Percentiles rank a stretch among this genome's conserved stretches.
Evolutionary conservation across 2,329 filamentous ascomycete genomes (phyloP).

Genomic region (Penicillium frequentans): DNA sequence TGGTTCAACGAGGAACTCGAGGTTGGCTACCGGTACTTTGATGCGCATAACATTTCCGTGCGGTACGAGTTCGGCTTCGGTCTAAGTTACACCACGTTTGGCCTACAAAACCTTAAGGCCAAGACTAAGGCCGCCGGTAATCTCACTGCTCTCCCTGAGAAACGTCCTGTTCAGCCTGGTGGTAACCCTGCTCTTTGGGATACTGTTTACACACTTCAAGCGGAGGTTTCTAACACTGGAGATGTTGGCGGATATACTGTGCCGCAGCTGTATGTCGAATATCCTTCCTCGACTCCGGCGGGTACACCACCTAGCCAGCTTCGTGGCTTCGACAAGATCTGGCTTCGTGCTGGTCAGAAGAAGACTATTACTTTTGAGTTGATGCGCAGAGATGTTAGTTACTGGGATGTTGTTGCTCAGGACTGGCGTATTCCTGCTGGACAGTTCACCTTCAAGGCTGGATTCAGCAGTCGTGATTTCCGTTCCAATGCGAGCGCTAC

Average conservation of each 20-base stretch:
- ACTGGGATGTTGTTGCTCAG: conserved; percentile 14
- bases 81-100: conserved; percentile 37
- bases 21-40: conserved; percentile 58
- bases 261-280: conserved; percentile 56
- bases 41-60: conserved; percentile 49
- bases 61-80: conserved; percentile 60
- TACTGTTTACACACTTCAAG: conserved; percentile 49
- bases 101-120: conserved; percentile 12
- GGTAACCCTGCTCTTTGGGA: conserved; percentile 59
- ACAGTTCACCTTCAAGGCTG: conserved; percentile 9
- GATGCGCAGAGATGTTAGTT: conserved; percentile 36
- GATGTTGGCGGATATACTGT: conserved; percentile 49
- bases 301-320: conserved; percentile 40
- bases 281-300: conserved; percentile 35
- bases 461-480: conserved; percentile 12
- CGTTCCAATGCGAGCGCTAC: conserved; percentile 2
- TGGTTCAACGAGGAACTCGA: conserved; percentile 53
- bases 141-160: conserved; percentile 8
- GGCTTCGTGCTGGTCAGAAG: conserved; percentile 44
- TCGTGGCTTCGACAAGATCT: conserved; percentile 55
- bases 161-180: conserved; percentile 39
- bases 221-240: conserved; percentile 55
- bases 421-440: conserved; percentile 13
- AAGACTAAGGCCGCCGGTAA: background rate
- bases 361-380: conserved; percentile 48